A percentile compares a stretch with the other conserved stretches of the same genome.
Evolutionary conservation across 805 yeast species (phyloP).

Genomic region (Komagataella pseudopastoris): DNA sequence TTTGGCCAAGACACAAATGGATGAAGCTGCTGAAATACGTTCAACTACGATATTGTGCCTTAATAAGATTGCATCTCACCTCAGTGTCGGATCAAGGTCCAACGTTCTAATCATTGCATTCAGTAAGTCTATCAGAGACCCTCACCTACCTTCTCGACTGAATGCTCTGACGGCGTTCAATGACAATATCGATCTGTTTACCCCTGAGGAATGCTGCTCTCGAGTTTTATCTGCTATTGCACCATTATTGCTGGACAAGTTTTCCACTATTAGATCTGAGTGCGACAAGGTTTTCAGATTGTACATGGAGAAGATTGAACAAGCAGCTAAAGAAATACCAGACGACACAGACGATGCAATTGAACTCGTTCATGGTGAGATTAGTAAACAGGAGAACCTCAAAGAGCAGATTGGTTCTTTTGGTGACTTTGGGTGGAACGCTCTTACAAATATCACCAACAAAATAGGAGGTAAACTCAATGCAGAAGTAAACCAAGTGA

Average conservation of each 20-base stretch:
- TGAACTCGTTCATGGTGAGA: conserved; percentile 7
- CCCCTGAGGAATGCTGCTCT: conserved; percentile 64
- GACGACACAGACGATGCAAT: conserved; percentile 14
- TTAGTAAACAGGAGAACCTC: conserved; percentile 5
- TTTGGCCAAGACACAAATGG: conserved; percentile 73
- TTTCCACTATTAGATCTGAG: conserved; percentile 53
- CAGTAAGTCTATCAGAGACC: conserved; percentile 69
- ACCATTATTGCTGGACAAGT: conserved; percentile 67
- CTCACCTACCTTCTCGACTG: conserved; percentile 59
- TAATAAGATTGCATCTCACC: conserved; percentile 45
- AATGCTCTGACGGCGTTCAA: conserved; percentile 69
- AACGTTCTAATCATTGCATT: conserved; percentile 81
- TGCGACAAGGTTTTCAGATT: conserved; percentile 57
- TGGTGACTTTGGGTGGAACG: conserved; percentile 9
- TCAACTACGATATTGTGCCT: conserved; percentile 64
- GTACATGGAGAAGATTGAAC: conserved; percentile 41
- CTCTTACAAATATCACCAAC: conserved; percentile 1
- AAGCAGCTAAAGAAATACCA: conserved; percentile 25
- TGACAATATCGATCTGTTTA: conserved; percentile 47
- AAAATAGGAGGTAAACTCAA: conserved; percentile 3
- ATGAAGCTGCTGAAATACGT: conserved; percentile 62
- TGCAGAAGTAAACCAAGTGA: conserved; percentile 3
- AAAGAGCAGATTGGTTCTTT: conserved; percentile 10
- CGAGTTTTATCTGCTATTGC: conserved; percentile 78
- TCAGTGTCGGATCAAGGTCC: conserved; percentile 43